Percentiles rank a stretch among this genome's conserved stretches.
Conservation (phyloP, 768 basidiomycete species). For the Leccinum boreale region DNA sequence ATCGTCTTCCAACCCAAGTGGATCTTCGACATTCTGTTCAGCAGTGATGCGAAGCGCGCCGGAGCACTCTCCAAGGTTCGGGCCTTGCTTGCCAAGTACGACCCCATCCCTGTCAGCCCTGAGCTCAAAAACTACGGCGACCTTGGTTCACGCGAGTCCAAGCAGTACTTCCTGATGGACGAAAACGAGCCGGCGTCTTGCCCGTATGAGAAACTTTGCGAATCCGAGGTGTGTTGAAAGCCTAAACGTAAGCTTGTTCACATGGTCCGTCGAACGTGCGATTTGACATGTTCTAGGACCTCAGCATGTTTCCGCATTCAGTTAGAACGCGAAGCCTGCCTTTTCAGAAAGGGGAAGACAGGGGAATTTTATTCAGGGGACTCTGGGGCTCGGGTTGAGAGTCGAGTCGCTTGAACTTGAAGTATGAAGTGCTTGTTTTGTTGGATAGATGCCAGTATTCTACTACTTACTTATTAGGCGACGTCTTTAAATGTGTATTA, state of each 20-base stretch:
- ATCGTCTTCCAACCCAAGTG: slow-evolving; percentile 24
- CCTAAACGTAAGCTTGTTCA: background rate
- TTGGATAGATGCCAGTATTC: background rate
- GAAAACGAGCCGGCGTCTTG: slow-evolving; percentile 18
- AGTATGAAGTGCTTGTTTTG: background rate
- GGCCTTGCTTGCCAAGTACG: slow-evolving; percentile 14
- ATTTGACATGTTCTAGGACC: background rate
- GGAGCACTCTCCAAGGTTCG: slow-evolving; percentile 18
- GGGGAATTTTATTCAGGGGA: background rate
- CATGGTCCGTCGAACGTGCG: background rate
- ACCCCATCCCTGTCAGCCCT: slow-evolving; percentile 42
- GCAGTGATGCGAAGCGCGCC: slow-evolving; percentile 13
- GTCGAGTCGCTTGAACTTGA: background rate
- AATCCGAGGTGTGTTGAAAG: background rate
- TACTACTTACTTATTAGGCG: too few relatives aligned
- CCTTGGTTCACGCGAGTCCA: slow-evolving; percentile 17
- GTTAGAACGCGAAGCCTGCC: background rate
- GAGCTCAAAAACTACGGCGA: slow-evolving; percentile 24
- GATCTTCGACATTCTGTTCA: slow-evolving; percentile 24
- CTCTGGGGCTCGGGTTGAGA: background rate
- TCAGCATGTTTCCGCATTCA: background rate
- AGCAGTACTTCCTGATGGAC: slow-evolving; percentile 21
- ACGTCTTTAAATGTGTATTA: too few relatives aligned
- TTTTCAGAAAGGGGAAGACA: background rate
- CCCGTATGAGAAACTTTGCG: slow-evolving; percentile 9